Base-by-base conservation (phyloP, 352 stramenopile genomes). In the Phytophthora agathidicida region DNA sequence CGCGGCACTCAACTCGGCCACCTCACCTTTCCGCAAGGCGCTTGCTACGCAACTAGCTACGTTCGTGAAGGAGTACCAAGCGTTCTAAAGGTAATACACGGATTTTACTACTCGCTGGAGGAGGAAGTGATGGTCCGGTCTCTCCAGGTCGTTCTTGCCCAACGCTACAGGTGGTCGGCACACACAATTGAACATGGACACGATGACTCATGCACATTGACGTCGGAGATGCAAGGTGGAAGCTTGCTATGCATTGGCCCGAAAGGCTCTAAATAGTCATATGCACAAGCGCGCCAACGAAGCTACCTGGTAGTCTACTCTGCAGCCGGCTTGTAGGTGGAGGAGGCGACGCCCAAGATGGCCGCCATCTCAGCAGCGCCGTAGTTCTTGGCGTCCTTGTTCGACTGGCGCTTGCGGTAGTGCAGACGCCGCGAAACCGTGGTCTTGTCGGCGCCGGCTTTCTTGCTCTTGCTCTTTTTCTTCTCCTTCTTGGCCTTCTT, bases 361-460 rank as follows among this genome's bases (percentile, higher is more conserved):
- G 86, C 88, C 23, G 86, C 78, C 82, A 96, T 94, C 49, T 95
- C 89, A 17, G 56, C 69, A 3, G 83, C 77, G n/a, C 76, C 78
- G 71, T 96, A 96, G 24, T 62, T 75, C 58, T 88, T 89, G 51
- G 86, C 87, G 63, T 96, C 88, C 74, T 96, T 96, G 81, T 93
- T 93, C 52, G 69, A 74, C 42, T 93, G 73, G 10, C 85, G 83
- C 65, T 90, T 92, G 63, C 79, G 72, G 71, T 93, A 93, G 35
- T 93, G 73, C 27, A 96, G 87, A 17, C 83, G 72, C 10, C 82
- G 73, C 24, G 75, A 88, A 32, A 93, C 55, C 7, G 65, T 86
- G 16, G 47, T 30, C 43, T 75, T 75, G 7, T 65, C 60, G n/a
- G 51, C 23, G 13, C 75, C 60, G 4, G 45, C 22, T 41, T 83